Evolutionary conservation across 1,139 yeast genomes (phyloP).

Genomic region (Magnusiomyces fungicola): DNA sequence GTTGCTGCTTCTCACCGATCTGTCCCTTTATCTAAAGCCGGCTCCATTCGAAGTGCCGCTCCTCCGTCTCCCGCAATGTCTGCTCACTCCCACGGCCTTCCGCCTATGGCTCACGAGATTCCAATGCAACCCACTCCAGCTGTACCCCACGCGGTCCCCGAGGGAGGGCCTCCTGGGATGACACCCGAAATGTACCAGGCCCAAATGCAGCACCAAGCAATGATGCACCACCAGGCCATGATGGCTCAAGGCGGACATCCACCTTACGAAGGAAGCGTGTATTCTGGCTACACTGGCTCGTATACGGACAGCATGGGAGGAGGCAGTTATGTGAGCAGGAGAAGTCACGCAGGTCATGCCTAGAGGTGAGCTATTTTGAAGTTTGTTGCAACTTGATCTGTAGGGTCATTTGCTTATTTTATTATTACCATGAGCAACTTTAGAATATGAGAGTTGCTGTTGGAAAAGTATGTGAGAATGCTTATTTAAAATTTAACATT

Average conservation of each 20-base stretch:
- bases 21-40: constrained; percentile 1
- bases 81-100: not conserved
- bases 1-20: constrained; percentile 3
- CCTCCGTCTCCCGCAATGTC: not conserved
- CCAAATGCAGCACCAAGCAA: constrained; percentile 1
- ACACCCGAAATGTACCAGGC: constrained; percentile 1
- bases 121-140: not conserved
- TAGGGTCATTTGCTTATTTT: too few relatives aligned
- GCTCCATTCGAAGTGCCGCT: constrained; percentile 3
- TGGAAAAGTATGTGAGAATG: too few relatives aligned
- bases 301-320: not conserved
- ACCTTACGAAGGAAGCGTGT: not conserved
- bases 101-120: not conserved
- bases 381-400: too few relatives aligned
- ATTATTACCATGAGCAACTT: too few relatives aligned
- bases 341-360: not conserved
- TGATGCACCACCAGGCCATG: not conserved
- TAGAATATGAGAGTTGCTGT: too few relatives aligned
- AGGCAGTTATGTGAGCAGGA: not conserved
- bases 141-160: not conserved
- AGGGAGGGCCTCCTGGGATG: not conserved
- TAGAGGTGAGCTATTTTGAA: too few relatives aligned
- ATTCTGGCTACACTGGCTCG: not conserved
- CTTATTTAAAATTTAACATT: too few relatives aligned
- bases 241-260: not conserved